Base-by-base conservation (phyloP, 1,284 basidiomycete species). In the Dichomitus squalens region DNA sequence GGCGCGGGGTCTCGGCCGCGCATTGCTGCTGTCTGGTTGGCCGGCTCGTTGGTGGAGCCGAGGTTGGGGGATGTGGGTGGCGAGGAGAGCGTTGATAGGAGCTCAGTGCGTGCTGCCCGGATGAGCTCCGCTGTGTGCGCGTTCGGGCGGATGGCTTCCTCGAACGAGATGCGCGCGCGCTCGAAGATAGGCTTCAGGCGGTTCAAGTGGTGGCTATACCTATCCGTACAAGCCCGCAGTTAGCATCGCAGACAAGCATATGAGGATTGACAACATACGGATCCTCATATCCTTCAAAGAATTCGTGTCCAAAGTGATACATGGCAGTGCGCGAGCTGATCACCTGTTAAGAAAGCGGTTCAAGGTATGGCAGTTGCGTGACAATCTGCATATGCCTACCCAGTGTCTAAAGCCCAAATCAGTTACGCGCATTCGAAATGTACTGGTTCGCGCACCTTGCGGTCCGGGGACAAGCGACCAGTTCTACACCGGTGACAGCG, bases 391-490 rank as follows among this genome's bases (percentile, higher is more conserved):
- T 27, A 21, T n/a, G 58, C 72, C 47, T 62, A 87, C 85, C 86
- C 86, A 88, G 64, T 88, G 86, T 66, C 85, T 87, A 61, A 21
- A 36, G 51, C 58, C 46, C 31, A 57, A 49, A 34, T 67, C 43
- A 59, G 64, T 50, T 59, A 54, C 41, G 20, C 47, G 27, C 40
- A 44, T 29, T 49, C 23, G 36, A 29, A 7, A 18, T 5, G 23
- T 60, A 49, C 23, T 48, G 48, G 34, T 48, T 52, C 47, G 34
- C 52, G 48, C 66, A 86, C 85, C 83, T 83, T 47, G 84, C 83
- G 20, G 77, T 75, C 52, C 87, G 76, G 20, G 87, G 87, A 68
- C 87, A 90, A 33, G 86, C 85, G n/a, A 88, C 86, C n/a, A 87
- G 75, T 68, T 88, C 87, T 87, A 62, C 29, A 49, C 34, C 38